Evolutionary conservation across 257 asterid species (phyloP), one percentile per base, ranked within the genome.

Genomic region (Vinca minor): DNA sequence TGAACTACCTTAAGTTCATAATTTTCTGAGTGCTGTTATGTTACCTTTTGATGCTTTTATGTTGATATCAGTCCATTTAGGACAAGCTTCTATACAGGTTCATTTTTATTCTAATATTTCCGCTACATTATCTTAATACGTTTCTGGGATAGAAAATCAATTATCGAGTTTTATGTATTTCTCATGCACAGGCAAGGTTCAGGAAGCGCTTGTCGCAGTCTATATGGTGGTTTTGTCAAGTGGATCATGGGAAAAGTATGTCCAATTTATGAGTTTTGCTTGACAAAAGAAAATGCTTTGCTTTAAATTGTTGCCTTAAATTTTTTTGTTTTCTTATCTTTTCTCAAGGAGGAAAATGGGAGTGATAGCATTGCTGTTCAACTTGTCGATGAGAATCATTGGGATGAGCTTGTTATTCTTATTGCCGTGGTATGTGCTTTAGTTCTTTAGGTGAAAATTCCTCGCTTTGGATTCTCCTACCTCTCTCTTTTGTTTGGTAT

Each of bases 151-250:
- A n/a, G 62, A 56, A 56, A 31, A 31, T 31, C 42, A 31, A 14
- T 56, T 56, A 15, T 31, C 60, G 15, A 31, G 15, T 20, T 0
- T 31, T 25, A 15, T 31, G 25, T 56, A 13, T 26, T 56, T 56
- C 36, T 15, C 50, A 59, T 67, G 59, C 63, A 36, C 80, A 86
- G 95, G 75, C 95, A 84, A 80, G 95, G 95, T 48, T 89, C 99
- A 14, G 99, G 99, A 81, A 93, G 99, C 79, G 97, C 97, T 74
- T 93, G 99, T 69, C 97, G 97, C 74, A 89, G 99, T 69, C 79
- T 93, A 59, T 93, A 64, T 71, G 99, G 97, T 70, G 99, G 99
- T 75, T 93, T 93, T 83, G 99, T 89, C 69, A 89, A 93, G 87
- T 93, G 99, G 99, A 78, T 80, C 74, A 93, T 93, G 99, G 99